phyloP scores from a whole-genome alignment of 495 filamentous ascomycete species.

The Daldinia childiae region DNA sequence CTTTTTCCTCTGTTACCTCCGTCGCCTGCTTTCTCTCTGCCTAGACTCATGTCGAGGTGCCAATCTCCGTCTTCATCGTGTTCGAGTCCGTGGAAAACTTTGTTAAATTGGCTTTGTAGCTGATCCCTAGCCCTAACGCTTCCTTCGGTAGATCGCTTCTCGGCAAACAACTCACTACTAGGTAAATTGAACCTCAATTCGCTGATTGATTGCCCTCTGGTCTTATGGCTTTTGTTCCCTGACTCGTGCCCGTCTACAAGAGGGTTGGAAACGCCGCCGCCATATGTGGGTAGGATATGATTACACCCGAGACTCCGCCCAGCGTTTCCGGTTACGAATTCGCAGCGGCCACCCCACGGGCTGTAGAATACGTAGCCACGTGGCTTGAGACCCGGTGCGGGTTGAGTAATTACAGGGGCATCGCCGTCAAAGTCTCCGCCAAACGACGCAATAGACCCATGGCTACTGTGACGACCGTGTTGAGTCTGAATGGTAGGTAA shows the following conservation, averaged over 20 bases:
- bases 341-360: conserved; percentile 88
- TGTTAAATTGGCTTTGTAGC: conserved; percentile 53
- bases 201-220: conserved; percentile 67
- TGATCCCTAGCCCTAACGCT: conserved; percentile 39
- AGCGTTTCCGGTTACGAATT: conserved; percentile 78
- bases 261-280: conserved; percentile 52
- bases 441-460: conserved; percentile 49
- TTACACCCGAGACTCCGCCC: conserved; percentile 82
- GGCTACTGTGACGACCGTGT: conserved; percentile 50
- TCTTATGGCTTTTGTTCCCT: conserved; percentile 40
- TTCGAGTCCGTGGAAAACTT: conserved; percentile 43
- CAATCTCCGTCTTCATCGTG: conserved; percentile 46
- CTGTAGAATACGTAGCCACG: conserved; percentile 73
- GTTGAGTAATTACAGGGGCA: conserved; percentile 51
- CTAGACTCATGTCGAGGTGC: conserved; percentile 74
- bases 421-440: conserved; percentile 48
- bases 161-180: conserved; percentile 49
- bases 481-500: conserved; percentile 30
- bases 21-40: conserved; percentile 79
- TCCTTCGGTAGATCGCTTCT: conserved; percentile 40
- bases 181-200: conserved; percentile 91
- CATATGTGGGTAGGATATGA: conserved; percentile 64
- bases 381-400: conserved; percentile 56
- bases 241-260: conserved; percentile 50
- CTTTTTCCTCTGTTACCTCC: conserved; percentile 83